A percentile compares a stretch with the other conserved stretches of the same genome.
Evolutionary conservation across 2,329 filamentous ascomycete genomes (phyloP).

Genomic region (Colletotrichum noveboracense): DNA sequence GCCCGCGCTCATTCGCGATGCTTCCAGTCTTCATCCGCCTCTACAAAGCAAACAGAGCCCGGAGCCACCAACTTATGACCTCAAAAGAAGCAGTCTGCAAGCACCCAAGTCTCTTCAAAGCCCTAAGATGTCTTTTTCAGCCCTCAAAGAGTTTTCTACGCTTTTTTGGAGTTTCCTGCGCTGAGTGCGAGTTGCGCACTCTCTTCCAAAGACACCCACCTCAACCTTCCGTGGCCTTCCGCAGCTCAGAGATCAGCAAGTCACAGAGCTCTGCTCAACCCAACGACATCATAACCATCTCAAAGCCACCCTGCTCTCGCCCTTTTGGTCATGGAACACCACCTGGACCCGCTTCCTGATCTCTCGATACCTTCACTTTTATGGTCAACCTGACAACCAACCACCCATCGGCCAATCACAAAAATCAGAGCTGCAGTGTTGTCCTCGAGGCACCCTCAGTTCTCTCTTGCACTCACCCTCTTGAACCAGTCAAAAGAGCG

Average conservation of each 20-base stretch:
- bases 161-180: background rate
- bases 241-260: background rate
- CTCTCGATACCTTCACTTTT: background rate
- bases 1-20: background rate
- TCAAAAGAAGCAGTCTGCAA: background rate
- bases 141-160: background rate
- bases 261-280: background rate
- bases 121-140: background rate
- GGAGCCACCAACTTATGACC: background rate
- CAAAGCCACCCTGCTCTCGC: background rate
- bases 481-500: background rate
- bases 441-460: background rate
- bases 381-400: background rate
- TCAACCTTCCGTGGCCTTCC: background rate
- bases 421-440: background rate
- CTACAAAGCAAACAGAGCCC: background rate
- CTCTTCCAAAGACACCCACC: background rate
- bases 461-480: background rate
- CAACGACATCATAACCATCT: background rate
- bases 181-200: background rate
- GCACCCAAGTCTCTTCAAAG: background rate
- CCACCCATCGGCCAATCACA: background rate
- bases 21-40: background rate
- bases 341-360: background rate
- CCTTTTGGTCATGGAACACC: background rate